These are phyloP conservation scores for Plantago ovata DNA, from an alignment of 257 asterid species.

Conservation along the genomic window DNA sequence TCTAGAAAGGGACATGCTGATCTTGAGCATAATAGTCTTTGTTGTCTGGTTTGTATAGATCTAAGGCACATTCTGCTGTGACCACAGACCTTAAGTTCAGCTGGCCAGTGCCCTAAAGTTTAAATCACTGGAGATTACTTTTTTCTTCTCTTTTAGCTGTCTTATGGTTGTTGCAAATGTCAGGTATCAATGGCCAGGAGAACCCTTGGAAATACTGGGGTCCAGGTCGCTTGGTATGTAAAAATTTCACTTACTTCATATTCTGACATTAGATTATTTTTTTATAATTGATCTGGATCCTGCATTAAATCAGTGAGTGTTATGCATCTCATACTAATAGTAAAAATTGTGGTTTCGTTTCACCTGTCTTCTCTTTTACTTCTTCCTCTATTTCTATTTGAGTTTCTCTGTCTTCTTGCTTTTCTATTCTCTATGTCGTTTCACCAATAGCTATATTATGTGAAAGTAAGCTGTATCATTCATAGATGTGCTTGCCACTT, in stretches of 20 bases:
- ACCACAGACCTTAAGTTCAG: neutral
- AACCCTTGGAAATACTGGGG: slow-evolving; percentile 82
- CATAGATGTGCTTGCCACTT: neutral
- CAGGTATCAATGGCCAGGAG: slow-evolving; percentile 95
- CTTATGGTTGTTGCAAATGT: slow-evolving; percentile 17
- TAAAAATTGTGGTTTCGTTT: too few species aligned
- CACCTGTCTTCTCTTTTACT: neutral
- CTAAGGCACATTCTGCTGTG: neutral
- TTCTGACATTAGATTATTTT: neutral
- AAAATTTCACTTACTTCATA: slow-evolving; percentile 18
- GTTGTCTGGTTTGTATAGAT: neutral
- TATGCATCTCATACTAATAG: too few species aligned
- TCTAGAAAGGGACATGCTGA: slow-evolving; percentile 1
- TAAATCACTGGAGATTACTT: neutral
- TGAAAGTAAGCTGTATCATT: neutral
- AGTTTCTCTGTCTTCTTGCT: neutral
- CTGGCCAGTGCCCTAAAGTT: slow-evolving; percentile 1
- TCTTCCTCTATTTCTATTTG: neutral
- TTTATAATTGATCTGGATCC: neutral
- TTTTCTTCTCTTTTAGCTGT: slow-evolving; percentile 11
- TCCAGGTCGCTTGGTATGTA: slow-evolving; percentile 76
- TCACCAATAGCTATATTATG: neutral
- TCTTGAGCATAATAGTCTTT: neutral
- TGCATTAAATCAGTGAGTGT: neutral
- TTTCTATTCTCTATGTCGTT: neutral